Evolutionary conservation across 225 moss, liverwort and hornwort species (phyloP), one percentile per base, ranked within the genome.

Genomic region (Sphagnum tenellum): DNA sequence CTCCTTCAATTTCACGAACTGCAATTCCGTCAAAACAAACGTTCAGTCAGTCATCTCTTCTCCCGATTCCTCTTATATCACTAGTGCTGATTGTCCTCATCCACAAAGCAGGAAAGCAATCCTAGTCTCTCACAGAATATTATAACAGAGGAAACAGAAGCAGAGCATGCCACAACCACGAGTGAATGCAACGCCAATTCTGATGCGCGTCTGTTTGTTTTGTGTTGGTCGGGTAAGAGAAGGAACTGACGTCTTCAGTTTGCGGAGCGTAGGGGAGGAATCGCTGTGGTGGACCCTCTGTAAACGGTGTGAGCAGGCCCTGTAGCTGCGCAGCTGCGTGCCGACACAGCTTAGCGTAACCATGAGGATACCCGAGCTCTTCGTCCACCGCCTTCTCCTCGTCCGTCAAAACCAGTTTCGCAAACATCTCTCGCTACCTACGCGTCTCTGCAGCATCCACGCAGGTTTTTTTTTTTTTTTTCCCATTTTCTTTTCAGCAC

Each of bases 241-340:
- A 49, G 9, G 44, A 5, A 61, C 44, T 48, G 67, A 87, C 86
- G 45, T 80, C 83, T 50, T 87, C 80, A 12, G 80, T 46, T 13
- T 72, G 83, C 9, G 86, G 80, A 14, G 80, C 60, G 69, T 81
- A 83, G 8, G 86, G 86, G 47, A 83, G 75, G 50, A 87, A 87
- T 6, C 80, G 83, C 56, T 87, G 76, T 13, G 86, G 86, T 6
- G 86, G 80, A 3, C 86, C 86, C 47, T 81, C 76, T 0, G 67
- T 46, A 57, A 81, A 87, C 12, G 86, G 83, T 71, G 76, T 66
- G 14, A 78, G 75, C 65, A 76, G 73, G 12, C 72, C 79, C 14
- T 63, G 76, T 77, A 46, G 70, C 48, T 11, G 80, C 56, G 48
- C 69, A 47, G 4, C 74, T 69, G 74, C 67, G 76, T 83, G 75